A percentile compares a stretch with the other conserved stretches of the same genome.
phyloP scores from a whole-genome alignment of 768 basidiomycete species.

The Pisolithus sp. region DNA sequence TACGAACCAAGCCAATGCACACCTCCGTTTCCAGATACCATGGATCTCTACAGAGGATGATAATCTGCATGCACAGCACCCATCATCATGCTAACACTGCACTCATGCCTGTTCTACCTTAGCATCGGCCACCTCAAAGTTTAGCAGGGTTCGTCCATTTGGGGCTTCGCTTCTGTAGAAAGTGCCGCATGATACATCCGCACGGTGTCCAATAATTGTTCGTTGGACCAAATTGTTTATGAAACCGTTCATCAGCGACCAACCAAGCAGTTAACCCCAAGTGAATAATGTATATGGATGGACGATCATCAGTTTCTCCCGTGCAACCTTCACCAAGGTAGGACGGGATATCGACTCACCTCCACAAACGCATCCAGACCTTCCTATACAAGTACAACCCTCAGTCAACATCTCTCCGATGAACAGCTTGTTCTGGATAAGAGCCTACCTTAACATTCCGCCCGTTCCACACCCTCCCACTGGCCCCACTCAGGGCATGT shows the following conservation, averaged over 20 bases:
- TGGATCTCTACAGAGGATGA: too few relatives aligned
- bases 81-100: too few relatives aligned
- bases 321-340: too few relatives aligned
- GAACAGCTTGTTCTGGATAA: conserved; percentile 4
- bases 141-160: conserved; percentile 54
- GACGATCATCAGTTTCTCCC: too few relatives aligned
- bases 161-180: conserved; percentile 41
- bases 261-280: not conserved
- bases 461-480: conserved; percentile 50
- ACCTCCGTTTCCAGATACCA: too few relatives aligned
- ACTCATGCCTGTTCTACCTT: too few relatives aligned
- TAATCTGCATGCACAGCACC: too few relatives aligned
- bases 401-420: not conserved
- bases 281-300: not conserved
- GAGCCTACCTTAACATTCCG: conserved; percentile 58
- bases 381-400: conserved; percentile 37
- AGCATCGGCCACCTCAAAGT: conserved; percentile 27
- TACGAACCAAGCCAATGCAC: too few relatives aligned
- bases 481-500: conserved; percentile 42
- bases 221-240: conserved; percentile 12
- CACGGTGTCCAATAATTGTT: conserved; percentile 1
- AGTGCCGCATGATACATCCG: not conserved
- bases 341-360: too few relatives aligned
- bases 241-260: not conserved
- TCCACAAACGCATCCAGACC: conserved; percentile 64